These are phyloP conservation scores for Aechmea fasciata DNA, from an alignment of 176 grass and related monocot genomes.

Conservation along the genomic window DNA sequence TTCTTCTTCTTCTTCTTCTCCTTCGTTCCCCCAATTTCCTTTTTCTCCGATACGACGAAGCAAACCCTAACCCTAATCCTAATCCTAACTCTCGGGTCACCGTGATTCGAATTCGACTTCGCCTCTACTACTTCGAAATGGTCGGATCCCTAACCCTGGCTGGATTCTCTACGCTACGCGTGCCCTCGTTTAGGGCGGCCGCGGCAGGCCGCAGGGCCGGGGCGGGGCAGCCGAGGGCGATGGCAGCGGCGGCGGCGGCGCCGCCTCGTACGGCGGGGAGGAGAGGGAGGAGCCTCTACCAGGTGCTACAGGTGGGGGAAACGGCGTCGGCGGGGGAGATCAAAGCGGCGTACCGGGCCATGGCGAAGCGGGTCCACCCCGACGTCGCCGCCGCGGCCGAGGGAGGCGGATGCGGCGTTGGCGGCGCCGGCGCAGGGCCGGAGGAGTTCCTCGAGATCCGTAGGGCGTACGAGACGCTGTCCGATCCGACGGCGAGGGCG, in stretches of 20 bases:
- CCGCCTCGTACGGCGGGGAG: not conserved
- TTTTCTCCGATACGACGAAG: not conserved
- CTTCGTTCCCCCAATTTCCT: too few relatives aligned
- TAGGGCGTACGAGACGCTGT: constrained; percentile 53
- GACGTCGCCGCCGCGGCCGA: constrained; percentile 18
- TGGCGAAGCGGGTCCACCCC: constrained; percentile 64
- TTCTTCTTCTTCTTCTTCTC: not conserved
- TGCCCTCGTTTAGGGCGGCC: not conserved
- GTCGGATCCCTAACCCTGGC: constrained; percentile 2
- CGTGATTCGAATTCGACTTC: not conserved
- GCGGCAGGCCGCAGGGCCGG: not conserved
- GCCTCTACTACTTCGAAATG: not conserved
- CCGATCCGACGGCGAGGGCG: constrained; percentile 36
- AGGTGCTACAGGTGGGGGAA: constrained; percentile 45
- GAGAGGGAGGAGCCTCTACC: constrained; percentile 27
- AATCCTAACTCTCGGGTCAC: not conserved
- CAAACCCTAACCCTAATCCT: not conserved
- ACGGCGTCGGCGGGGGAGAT: constrained; percentile 48
- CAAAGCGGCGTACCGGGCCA: constrained; percentile 48
- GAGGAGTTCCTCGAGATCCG: constrained; percentile 49
- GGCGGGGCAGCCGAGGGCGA: not conserved
- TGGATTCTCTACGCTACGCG: not conserved
- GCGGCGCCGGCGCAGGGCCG: not conserved
- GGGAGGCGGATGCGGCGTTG: not conserved
- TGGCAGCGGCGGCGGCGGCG: not conserved